Evolutionary conservation across 2,329 filamentous ascomycete species (phyloP).

Genomic region (Tothia fuscella): DNA sequence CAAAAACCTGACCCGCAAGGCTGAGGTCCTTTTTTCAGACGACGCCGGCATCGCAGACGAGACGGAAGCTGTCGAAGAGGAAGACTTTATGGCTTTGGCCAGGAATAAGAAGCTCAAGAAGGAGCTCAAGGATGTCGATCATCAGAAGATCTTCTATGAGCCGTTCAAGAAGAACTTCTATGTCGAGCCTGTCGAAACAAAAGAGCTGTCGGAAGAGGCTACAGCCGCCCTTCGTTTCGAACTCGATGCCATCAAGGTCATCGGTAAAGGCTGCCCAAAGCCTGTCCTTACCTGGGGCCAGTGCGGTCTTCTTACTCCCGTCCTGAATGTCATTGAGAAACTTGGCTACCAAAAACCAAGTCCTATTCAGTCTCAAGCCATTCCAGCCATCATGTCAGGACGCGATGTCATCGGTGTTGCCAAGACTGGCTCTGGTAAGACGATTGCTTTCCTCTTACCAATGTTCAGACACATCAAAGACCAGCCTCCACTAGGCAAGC

Average conservation of each 20-base stretch:
- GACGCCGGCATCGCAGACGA: slow-evolving; percentile 53
- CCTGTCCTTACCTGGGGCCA: slow-evolving; percentile 96
- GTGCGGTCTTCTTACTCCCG: slow-evolving; percentile 77
- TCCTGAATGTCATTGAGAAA: slow-evolving; percentile 70
- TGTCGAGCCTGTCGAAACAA: slow-evolving; percentile 74
- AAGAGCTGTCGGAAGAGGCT: slow-evolving; percentile 73
- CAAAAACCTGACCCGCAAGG: slow-evolving; percentile 33
- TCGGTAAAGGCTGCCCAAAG: slow-evolving; percentile 62
- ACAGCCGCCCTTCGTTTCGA: slow-evolving; percentile 71
- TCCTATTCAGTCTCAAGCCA: slow-evolving; percentile 87
- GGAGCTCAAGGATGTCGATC: slow-evolving; percentile 80
- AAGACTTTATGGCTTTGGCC: slow-evolving; percentile 51
- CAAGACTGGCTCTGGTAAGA: slow-evolving; percentile 97
- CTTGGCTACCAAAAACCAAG: slow-evolving; percentile 83
- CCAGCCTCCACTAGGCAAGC: slow-evolving; percentile 58
- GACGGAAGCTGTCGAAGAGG: slow-evolving; percentile 50
- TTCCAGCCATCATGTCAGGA: slow-evolving; percentile 91
- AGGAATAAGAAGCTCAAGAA: slow-evolving; percentile 75
- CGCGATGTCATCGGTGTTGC: slow-evolving; percentile 92
- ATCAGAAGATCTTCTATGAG: slow-evolving; percentile 73
- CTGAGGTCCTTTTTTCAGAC: slow-evolving; percentile 80
- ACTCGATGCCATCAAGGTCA: slow-evolving; percentile 89
- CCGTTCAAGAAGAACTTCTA: slow-evolving; percentile 92
- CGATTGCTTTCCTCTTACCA: slow-evolving; percentile 83
- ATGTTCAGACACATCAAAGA: slow-evolving; percentile 99